Conservation (phyloP, 2,329 filamentous ascomycete genomes). For the Curvularia sp. region DNA sequence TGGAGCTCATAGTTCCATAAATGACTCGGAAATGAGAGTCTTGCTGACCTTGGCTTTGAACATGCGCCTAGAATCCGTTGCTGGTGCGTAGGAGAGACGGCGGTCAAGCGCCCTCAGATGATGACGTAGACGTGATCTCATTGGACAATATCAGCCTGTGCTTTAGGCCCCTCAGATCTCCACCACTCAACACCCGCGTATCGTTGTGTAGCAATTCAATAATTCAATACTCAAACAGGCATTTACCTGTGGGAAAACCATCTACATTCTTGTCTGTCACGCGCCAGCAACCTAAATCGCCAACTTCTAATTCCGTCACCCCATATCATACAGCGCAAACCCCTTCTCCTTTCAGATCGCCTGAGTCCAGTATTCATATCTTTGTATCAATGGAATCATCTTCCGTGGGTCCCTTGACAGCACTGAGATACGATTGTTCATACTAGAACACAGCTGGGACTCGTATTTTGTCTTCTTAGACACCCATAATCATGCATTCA, state of each 20-base stretch:
- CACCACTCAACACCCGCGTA: neutral
- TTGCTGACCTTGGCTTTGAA: neutral
- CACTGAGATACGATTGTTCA: neutral
- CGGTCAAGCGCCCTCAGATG: neutral
- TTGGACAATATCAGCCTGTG: neutral
- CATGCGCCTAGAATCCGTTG: neutral
- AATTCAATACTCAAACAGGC: neutral
- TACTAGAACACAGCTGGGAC: neutral
- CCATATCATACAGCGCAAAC: neutral
- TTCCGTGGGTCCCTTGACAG: neutral
- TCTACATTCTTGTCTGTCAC: neutral
- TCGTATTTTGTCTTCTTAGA: neutral
- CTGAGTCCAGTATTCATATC: too few species aligned
- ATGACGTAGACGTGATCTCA: slow-evolving; percentile 2
- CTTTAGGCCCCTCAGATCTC: neutral
- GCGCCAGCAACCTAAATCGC: neutral
- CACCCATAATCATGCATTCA: neutral
- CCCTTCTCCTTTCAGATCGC: neutral
- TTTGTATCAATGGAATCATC: neutral
- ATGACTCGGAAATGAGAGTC: neutral
- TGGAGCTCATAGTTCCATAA: slow-evolving; percentile 6
- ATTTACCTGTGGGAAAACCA: neutral
- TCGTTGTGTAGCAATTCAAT: neutral
- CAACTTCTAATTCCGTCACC: neutral
- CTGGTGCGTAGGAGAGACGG: neutral